Evolutionary conservation across 73 alveolate species (phyloP), one percentile per base, ranked within the genome.

Genomic region (Paramecium biaurelia): DNA sequence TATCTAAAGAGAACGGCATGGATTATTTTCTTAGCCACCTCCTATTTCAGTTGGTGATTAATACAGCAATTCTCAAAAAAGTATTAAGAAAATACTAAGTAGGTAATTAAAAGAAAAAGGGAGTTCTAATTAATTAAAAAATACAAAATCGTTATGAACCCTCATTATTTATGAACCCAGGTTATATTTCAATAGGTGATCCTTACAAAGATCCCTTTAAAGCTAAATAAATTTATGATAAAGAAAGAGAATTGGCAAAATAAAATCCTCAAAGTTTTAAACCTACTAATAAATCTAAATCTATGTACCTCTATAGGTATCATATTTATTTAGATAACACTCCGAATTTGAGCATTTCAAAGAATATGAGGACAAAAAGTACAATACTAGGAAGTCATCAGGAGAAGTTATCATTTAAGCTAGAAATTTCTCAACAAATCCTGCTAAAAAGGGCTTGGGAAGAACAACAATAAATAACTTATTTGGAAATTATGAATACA

Each of bases 361-460:
- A 18, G 86, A 72, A 72, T 72, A 35, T 10, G 58, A 72, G 9
- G 58, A 32, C n/a, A 72, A 72, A 72, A 30, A 14, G 21, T 63
- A 63, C 26, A 63, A 63, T 63, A 63, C 47, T 14, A 63, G 84
- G 24, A 63, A 63, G 26, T 3, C 32, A 28, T 85, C 76, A 30
- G 92, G 92, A 24, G 76, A 68, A 24, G 56, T 57, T 14, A 85
- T 85, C 5, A 86, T 74, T 15, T 53, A 37, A 20, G 79, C 93
- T 14, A 32, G 43, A 34, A 86, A 86, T 32, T 59, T 86, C 30
- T 24, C 24, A 28, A 86, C 93, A 6, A 86, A 86, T 63, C 93
- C 93, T 8, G 23, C 38, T 11, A 86, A 86, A 49, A 86, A 67
- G 28, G 89, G 93, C 1, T 42, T 86, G 15, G 93, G 88, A 57